These are phyloP conservation scores for Sindora glabra DNA, from an alignment of 306 rosid species.

Conservation along the genomic window DNA sequence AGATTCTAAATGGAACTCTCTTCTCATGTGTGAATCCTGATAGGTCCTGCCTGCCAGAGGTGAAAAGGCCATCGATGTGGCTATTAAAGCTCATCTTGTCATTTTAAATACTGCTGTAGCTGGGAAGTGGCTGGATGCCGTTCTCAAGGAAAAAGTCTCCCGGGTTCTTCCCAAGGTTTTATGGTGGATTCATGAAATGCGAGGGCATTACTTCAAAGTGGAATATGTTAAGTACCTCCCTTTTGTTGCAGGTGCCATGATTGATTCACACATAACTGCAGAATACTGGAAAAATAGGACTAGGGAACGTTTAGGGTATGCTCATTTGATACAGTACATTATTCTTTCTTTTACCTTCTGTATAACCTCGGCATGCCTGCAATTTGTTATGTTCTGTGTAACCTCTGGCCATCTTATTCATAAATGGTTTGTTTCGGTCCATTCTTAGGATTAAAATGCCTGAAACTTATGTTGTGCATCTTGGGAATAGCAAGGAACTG, in stretches of 20 bases:
- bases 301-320: constrained; percentile 64
- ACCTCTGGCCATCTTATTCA: background rate
- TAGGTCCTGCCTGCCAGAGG: constrained; percentile 75
- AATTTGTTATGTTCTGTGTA: background rate
- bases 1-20: constrained; percentile 5
- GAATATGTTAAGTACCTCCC: constrained; percentile 99
- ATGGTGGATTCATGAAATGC: constrained; percentile 99
- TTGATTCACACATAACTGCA: constrained; percentile 86
- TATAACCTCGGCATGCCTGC: background rate
- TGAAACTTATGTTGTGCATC: constrained; percentile 82
- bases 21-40: background rate
- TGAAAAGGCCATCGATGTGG: constrained; percentile 61
- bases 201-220: constrained; percentile 92
- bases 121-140: constrained; percentile 94
- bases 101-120: constrained; percentile 95
- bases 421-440: background rate
- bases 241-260: constrained; percentile 97
- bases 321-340: background rate
- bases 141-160: constrained; percentile 69
- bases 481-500: constrained; percentile 97
- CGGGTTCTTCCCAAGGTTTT: constrained; percentile 84
- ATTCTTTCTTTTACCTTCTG: background rate
- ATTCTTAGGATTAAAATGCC: constrained; percentile 75
- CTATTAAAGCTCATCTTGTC: constrained; percentile 79
- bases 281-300: constrained; percentile 93